A percentile compares a stretch with the other conserved stretches of the same genome.
Conservation (phyloP, 2,329 filamentous ascomycete species). For the Mycosphaerelloides madeirae region DNA sequence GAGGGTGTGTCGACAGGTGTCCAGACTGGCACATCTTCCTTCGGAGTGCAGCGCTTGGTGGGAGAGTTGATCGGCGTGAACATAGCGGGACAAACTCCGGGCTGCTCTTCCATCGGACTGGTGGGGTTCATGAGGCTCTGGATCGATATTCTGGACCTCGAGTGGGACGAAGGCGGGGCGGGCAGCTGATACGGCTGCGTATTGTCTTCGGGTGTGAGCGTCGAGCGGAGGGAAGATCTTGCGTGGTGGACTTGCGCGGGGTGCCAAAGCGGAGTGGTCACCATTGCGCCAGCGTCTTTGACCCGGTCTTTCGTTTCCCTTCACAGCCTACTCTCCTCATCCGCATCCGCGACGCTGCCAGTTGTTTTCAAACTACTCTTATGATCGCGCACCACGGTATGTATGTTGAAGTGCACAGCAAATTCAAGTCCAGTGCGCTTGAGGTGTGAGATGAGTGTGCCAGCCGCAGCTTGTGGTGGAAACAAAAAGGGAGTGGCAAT, state of each 20-base stretch:
- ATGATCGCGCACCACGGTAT: too few species aligned
- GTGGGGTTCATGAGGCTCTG: background rate
- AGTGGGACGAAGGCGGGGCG: too few species aligned
- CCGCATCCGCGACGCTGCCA: too few species aligned
- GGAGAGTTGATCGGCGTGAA: background rate
- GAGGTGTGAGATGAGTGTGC: too few species aligned
- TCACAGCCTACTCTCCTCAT: too few species aligned
- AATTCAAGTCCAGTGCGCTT: too few species aligned
- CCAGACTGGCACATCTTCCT: background rate
- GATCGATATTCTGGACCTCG: background rate
- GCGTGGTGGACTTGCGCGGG: background rate
- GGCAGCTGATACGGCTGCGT: background rate
- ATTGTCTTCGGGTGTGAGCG: background rate
- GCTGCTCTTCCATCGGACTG: background rate
- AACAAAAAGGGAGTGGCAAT: too few species aligned
- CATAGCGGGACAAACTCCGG: too few species aligned
- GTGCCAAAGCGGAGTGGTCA: conserved; percentile 1
- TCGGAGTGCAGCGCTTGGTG: too few species aligned
- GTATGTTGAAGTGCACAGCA: too few species aligned
- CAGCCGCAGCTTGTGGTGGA: too few species aligned
- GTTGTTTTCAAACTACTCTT: too few species aligned
- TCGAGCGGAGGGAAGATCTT: conserved; percentile 6
- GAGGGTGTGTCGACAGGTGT: background rate
- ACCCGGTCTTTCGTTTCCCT: background rate
- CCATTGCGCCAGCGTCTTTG: background rate